Percentiles rank a stretch among this genome's conserved stretches.
Evolutionary conservation across 768 basidiomycete species (phyloP).

Genomic region (Suillus americanus): DNA sequence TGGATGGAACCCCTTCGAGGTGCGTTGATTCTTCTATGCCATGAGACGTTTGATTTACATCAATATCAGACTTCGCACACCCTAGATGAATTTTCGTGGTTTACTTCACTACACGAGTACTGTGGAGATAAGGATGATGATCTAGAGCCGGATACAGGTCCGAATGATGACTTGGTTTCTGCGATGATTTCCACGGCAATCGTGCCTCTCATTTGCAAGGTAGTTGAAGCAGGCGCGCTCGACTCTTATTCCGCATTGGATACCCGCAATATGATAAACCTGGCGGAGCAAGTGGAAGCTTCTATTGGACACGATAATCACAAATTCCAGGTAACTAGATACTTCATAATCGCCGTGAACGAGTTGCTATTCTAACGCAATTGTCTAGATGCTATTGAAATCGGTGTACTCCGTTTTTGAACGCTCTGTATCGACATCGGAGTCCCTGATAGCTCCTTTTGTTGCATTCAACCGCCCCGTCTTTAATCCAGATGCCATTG

Average conservation of each 20-base stretch:
- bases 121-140: constrained; percentile 48
- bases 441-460: constrained; percentile 51
- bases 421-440: constrained; percentile 50
- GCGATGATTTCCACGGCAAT: constrained; percentile 86
- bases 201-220: constrained; percentile 69
- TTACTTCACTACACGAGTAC: constrained; percentile 73
- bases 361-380: constrained; percentile 13
- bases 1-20: constrained; percentile 87
- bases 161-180: constrained; percentile 85
- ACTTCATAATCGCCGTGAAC: neutral
- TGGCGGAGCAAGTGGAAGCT: constrained; percentile 79
- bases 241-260: constrained; percentile 76
- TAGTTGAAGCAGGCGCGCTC: constrained; percentile 77
- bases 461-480: constrained; percentile 39
- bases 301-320: constrained; percentile 61
- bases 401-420: constrained; percentile 54
- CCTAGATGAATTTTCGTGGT: constrained; percentile 86
- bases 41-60: constrained; percentile 9
- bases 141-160: constrained; percentile 63
- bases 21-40: constrained; percentile 31
- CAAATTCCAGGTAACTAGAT: constrained; percentile 59
- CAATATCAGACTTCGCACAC: constrained; percentile 45
- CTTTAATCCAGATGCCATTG: constrained; percentile 77
- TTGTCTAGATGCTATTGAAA: constrained; percentile 54
- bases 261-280: constrained; percentile 62